Conservation (phyloP, 345 rosid genomes). For the Moricandia arvensis region DNA sequence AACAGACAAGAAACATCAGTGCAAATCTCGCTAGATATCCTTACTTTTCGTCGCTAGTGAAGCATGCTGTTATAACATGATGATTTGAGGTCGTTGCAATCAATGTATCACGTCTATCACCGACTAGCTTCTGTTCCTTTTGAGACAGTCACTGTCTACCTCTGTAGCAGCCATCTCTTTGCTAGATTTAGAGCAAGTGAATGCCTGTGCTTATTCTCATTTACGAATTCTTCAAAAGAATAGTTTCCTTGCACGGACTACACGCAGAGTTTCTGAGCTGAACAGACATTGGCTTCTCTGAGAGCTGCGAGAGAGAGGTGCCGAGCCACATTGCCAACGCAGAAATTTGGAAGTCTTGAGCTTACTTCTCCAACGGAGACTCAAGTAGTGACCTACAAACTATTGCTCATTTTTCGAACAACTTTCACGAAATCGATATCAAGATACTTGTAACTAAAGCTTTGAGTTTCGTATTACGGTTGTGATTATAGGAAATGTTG, state of each 20-base stretch:
- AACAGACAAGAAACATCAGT: conserved; percentile 49
- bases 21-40: conserved; percentile 70
- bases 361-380: conserved; percentile 46
- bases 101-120: too few species aligned
- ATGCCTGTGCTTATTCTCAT: background rate
- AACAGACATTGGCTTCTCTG: conserved; percentile 45
- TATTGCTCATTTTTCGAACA: background rate
- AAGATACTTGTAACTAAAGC: background rate
- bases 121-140: background rate
- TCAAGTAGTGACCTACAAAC: conserved; percentile 42
- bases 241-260: conserved; percentile 51
- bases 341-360: conserved; percentile 56
- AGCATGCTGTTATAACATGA: background rate
- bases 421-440: background rate
- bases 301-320: conserved; percentile 64
- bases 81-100: too few species aligned
- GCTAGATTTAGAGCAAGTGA: background rate
- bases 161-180: background rate
- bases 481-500: background rate
- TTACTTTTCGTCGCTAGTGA: conserved; percentile 17
- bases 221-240: background rate
- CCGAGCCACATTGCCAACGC: conserved; percentile 48
- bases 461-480: background rate
- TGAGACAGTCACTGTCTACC: background rate
- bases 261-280: conserved; percentile 67